Percentiles rank a stretch among this genome's conserved stretches.
These are phyloP conservation scores for Leccinum subgranulosum DNA, from an alignment of 768 basidiomycete species.

Conservation along the genomic window DNA sequence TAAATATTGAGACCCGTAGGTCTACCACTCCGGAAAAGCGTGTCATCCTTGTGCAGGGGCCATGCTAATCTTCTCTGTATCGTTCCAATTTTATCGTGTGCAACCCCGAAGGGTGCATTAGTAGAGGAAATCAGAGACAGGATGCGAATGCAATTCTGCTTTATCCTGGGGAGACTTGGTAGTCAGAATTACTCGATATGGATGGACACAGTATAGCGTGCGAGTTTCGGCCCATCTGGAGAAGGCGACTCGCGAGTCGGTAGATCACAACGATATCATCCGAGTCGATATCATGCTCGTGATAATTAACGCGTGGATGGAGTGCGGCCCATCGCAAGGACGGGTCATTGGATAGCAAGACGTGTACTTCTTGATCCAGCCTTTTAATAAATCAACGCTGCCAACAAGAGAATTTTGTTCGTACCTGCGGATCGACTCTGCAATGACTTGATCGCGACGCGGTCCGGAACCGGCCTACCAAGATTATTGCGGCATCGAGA, in stretches of 20 bases:
- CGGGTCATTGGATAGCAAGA: background rate
- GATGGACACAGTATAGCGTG: background rate
- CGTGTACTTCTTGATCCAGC: background rate
- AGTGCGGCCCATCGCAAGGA: no score
- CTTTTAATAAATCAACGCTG: background rate
- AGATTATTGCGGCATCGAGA: background rate
- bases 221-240: background rate
- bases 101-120: conserved; percentile 83
- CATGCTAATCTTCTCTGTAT: conserved; percentile 99
- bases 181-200: background rate
- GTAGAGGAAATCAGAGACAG: fast-evolving
- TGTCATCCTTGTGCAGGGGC: conserved; percentile 99
- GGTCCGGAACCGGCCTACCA: background rate
- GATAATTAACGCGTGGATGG: no score
- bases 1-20: conserved; percentile 44
- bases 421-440: background rate
- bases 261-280: no score
- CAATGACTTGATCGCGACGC: background rate
- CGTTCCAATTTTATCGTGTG: conserved; percentile 99
- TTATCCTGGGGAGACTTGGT: conserved; percentile 18
- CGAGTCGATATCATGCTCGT: no score
- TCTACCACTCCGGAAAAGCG: conserved; percentile 92
- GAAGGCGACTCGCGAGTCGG: no score
- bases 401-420: background rate
- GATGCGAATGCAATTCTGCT: no score